Conservation (phyloP, 225 moss, liverwort and hornwort species). For the Marchantia polymorpha region DNA sequence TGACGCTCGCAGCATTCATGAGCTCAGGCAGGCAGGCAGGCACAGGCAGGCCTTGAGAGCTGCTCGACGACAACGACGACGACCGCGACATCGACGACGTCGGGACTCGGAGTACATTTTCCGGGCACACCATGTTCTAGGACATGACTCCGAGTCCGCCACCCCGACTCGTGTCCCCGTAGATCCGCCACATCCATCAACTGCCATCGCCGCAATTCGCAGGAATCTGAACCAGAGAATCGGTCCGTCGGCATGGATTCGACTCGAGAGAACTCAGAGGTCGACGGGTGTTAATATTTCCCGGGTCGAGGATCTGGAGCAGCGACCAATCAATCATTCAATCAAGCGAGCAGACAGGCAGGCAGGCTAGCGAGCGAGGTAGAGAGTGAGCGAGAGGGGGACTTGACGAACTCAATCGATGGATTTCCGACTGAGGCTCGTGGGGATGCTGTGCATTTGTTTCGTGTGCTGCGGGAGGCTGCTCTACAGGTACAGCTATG, state of each 20-base stretch:
- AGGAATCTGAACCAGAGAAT: constrained; percentile 10
- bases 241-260: constrained; percentile 6
- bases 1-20: background rate
- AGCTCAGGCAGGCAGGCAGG: background rate
- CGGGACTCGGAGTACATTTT: background rate
- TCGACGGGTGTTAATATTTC: background rate
- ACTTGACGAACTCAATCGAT: background rate
- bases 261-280: background rate
- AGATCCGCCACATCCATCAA: constrained; percentile 7
- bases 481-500: constrained; percentile 20
- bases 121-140: background rate
- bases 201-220: background rate
- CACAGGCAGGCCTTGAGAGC: background rate
- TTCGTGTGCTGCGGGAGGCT: constrained; percentile 21
- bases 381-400: background rate
- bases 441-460: constrained; percentile 18
- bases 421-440: constrained; percentile 19
- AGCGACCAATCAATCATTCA: too few relatives aligned
- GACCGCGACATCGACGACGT: too few relatives aligned
- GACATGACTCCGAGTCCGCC: constrained; percentile 4
- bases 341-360: background rate
- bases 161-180: constrained; percentile 3
- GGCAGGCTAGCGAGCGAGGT: background rate
- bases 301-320: background rate
- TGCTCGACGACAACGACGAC: background rate